Conservation (phyloP, 441 rosid species). For the Gossypium aridum region DNA sequence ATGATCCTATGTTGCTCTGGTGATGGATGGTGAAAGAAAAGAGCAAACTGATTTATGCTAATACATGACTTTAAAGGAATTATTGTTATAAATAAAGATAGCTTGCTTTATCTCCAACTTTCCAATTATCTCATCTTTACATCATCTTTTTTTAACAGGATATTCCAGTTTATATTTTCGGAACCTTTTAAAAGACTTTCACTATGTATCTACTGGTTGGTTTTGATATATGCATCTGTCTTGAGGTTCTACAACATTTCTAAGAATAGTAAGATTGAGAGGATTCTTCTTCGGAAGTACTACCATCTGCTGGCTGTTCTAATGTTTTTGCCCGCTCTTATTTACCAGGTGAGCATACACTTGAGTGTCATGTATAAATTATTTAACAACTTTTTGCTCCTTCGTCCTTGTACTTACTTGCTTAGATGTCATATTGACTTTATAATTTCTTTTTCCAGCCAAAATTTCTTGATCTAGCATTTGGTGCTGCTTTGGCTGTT, state of each 20-base stretch:
- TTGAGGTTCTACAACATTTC: conserved; percentile 74
- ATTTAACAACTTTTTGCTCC: neutral
- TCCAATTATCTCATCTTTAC: conserved; percentile 12
- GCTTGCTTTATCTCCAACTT: neutral
- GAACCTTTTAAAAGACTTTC: conserved; percentile 79
- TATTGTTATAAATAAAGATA: neutral
- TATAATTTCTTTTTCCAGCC: conserved; percentile 52
- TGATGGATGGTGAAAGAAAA: neutral
- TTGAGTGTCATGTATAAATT: conserved; percentile 10
- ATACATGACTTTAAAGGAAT: neutral
- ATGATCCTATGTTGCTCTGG: neutral
- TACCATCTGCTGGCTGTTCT: conserved; percentile 95
- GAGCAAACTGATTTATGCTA: neutral
- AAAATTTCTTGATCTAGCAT: conserved; percentile 88
- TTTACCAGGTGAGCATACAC: conserved; percentile 67
- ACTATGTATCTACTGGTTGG: conserved; percentile 73
- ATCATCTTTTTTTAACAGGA: conserved; percentile 41
- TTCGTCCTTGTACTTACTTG: conserved; percentile 4
- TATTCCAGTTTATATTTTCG: conserved; percentile 60
- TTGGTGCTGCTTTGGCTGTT: conserved; percentile 86
- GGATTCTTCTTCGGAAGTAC: conserved; percentile 95
- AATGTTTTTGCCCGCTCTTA: conserved; percentile 91
- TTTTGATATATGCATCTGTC: conserved; percentile 62
- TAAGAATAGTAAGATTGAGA: conserved; percentile 76
- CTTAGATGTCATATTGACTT: conserved; percentile 9